Evolutionary conservation across 768 basidiomycete species (phyloP).

Genomic region (Dictyophora rubrovolvata): DNA sequence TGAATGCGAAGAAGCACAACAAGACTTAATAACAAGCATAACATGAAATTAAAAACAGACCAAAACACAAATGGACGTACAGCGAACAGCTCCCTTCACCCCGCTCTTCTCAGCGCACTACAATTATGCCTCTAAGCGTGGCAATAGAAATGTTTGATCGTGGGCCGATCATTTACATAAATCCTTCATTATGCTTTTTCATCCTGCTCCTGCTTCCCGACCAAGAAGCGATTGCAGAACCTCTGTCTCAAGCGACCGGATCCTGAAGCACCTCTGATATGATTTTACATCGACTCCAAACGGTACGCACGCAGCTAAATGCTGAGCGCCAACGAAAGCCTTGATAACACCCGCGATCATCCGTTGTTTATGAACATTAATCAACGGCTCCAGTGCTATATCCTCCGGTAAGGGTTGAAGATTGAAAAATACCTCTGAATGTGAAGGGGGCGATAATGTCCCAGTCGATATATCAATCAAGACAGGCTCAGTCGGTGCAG

Average conservation of each 20-base stretch:
- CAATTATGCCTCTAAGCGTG: neutral
- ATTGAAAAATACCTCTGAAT: slow-evolving; percentile 70
- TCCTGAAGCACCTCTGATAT: slow-evolving; percentile 62
- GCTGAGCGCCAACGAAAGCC: slow-evolving; percentile 70
- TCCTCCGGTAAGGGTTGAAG: slow-evolving; percentile 60
- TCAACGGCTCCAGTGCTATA: slow-evolving; percentile 77
- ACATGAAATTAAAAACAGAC: neutral
- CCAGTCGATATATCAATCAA: slow-evolving; percentile 51
- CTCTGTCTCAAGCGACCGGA: slow-evolving; percentile 53
- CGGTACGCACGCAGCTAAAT: slow-evolving; percentile 64
- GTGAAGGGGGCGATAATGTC: slow-evolving; percentile 57
- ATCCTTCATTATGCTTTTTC: neutral
- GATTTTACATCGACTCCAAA: slow-evolving; percentile 64
- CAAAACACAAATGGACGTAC: neutral
- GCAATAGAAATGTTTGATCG: neutral
- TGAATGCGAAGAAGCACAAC: neutral
- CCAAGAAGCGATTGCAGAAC: slow-evolving; percentile 29
- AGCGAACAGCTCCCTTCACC: neutral
- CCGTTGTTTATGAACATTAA: slow-evolving; percentile 85
- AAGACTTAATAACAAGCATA: neutral
- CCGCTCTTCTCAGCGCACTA: neutral
- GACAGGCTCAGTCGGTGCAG: slow-evolving; percentile 60
- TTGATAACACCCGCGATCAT: slow-evolving; percentile 74
- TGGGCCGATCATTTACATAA: neutral
- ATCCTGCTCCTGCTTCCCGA: neutral